Percentiles rank a stretch among this genome's conserved stretches.
phyloP scores from a whole-genome alignment of 257 asterid genomes.

The Rehmannia glutinosa region DNA sequence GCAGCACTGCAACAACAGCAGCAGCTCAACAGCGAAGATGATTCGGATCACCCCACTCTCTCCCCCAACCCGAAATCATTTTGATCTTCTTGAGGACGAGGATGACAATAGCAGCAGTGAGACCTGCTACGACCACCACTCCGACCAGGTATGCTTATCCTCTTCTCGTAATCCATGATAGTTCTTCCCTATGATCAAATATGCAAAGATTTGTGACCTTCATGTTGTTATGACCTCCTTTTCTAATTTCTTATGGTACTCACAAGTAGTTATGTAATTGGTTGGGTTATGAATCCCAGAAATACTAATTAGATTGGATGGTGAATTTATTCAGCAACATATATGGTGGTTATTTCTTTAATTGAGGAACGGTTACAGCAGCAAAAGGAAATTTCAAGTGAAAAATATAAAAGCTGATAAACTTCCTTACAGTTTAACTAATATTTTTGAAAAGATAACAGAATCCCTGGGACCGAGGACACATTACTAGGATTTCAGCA shows the following conservation, averaged over 20 bases:
- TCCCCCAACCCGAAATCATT: slow-evolving; percentile 40
- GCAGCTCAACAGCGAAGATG: slow-evolving; percentile 38
- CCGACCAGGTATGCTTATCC: slow-evolving; percentile 38
- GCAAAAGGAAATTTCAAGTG: no score
- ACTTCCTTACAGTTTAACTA: no score
- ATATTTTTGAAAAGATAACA: no score
- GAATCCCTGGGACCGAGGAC: no score
- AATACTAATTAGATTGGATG: not conserved
- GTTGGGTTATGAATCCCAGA: not conserved
- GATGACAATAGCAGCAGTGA: slow-evolving; percentile 20
- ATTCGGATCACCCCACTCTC: slow-evolving; percentile 41
- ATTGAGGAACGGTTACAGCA: no score
- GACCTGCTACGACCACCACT: not conserved
- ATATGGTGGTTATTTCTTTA: no score
- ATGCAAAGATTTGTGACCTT: not conserved
- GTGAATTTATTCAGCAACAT: no score
- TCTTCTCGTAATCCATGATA: not conserved
- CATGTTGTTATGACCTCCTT: not conserved
- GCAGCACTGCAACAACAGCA: slow-evolving; percentile 29
- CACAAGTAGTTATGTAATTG: not conserved
- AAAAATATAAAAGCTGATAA: no score
- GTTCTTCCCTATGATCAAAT: not conserved
- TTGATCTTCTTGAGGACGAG: slow-evolving; percentile 56
- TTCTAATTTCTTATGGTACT: not conserved
- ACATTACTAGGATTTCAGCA: no score